Percentiles rank a stretch among this genome's conserved stretches.
Evolutionary conservation across 192 early-diverging fungal genomes (phyloP).

Genomic region (Coemansia sp.): DNA sequence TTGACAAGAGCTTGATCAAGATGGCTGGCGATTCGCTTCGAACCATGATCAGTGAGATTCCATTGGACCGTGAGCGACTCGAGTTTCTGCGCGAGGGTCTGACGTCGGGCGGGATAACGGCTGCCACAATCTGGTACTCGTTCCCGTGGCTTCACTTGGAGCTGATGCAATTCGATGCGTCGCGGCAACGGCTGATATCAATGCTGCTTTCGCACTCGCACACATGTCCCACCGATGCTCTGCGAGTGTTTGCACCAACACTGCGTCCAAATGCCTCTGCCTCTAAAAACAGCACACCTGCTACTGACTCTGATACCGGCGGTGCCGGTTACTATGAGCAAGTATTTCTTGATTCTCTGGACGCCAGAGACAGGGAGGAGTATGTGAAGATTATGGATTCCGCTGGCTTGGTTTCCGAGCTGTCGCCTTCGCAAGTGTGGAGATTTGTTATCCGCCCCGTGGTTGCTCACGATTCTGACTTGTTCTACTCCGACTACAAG

Average conservation of each 20-base stretch:
- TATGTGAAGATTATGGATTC: conserved; percentile 5
- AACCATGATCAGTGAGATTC: conserved; percentile 15
- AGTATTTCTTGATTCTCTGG: neutral
- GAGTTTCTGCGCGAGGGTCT: conserved; percentile 28
- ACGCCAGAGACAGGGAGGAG: conserved; percentile 15
- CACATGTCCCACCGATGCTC: conserved; percentile 33
- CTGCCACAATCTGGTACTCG: conserved; percentile 36
- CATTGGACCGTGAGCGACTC: conserved; percentile 40
- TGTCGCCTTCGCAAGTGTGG: conserved; percentile 35
- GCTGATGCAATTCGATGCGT: conserved; percentile 31
- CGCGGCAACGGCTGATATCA: conserved; percentile 30
- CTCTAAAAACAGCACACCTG: too few relatives aligned
- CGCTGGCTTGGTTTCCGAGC: neutral
- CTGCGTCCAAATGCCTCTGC: neutral
- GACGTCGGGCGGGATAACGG: conserved; percentile 21
- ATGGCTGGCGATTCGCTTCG: conserved; percentile 16
- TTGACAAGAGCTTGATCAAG: conserved; percentile 14
- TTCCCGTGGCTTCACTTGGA: conserved; percentile 41
- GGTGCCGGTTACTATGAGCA: conserved; percentile 1
- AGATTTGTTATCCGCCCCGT: conserved; percentile 29
- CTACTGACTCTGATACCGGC: neutral
- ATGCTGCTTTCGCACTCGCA: conserved; percentile 26
- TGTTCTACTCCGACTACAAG: conserved; percentile 49
- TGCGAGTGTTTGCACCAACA: conserved; percentile 1
- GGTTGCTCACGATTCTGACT: conserved; percentile 20